Evolutionary conservation across 495 filamentous ascomycete genomes (phyloP).

Genomic region (Terfezia boudieri): DNA sequence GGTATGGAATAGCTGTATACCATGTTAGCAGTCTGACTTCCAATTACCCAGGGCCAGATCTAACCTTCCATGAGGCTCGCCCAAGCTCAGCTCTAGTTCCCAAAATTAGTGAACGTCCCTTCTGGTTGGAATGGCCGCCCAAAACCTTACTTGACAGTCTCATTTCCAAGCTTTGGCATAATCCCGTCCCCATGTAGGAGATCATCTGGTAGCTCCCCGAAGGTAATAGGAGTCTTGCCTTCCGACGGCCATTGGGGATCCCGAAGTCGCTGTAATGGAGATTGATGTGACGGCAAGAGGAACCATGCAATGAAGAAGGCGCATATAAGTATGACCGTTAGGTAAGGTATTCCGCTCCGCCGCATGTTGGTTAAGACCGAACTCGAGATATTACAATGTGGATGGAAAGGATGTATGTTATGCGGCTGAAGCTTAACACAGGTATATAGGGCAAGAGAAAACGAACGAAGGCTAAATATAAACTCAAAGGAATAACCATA

Average conservation of each 20-base stretch:
- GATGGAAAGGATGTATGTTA: no score
- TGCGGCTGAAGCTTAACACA: no score
- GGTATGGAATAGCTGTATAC: conserved; percentile 63
- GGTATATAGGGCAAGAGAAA: no score
- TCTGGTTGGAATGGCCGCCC: background rate
- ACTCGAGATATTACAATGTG: background rate
- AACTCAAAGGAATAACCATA: no score
- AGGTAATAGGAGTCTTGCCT: background rate
- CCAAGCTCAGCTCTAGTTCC: conserved; percentile 7
- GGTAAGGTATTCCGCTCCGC: background rate
- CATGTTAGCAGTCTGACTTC: conserved; percentile 46
- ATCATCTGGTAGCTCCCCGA: conserved; percentile 4
- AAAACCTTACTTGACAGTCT: conserved; percentile 48
- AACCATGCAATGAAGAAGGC: background rate
- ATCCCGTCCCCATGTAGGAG: conserved; percentile 56
- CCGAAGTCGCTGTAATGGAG: conserved; percentile 9
- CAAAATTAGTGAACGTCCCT: background rate
- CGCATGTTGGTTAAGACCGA: background rate
- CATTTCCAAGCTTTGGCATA: conserved; percentile 79
- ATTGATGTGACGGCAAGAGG: conserved; percentile 12
- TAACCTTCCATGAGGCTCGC: conserved; percentile 10
- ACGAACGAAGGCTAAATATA: no score
- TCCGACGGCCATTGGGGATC: background rate
- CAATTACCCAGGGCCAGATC: conserved; percentile 38
- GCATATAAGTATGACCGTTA: background rate